Evolutionary conservation across 2,329 filamentous ascomycete species (phyloP).

Genomic region (Ramichloridium luteum): DNA sequence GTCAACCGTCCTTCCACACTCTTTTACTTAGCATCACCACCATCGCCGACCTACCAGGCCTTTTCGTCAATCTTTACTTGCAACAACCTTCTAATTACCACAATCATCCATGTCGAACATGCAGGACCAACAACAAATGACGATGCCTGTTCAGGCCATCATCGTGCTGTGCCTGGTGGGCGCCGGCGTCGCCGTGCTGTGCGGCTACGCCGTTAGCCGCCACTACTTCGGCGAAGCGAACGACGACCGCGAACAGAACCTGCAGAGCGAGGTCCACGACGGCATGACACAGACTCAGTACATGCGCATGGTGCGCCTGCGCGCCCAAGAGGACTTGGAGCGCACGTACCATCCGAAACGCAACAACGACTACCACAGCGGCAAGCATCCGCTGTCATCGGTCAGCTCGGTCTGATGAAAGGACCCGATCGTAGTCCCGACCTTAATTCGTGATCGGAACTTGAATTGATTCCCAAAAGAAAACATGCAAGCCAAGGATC

Average conservation of each 20-base stretch:
- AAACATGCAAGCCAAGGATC: too few species aligned
- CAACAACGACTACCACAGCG: neutral
- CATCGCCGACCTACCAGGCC: too few species aligned
- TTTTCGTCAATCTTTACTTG: too few species aligned
- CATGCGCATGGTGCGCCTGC: constrained; percentile 14
- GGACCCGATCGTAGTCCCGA: too few species aligned
- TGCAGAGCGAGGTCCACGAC: constrained; percentile 4
- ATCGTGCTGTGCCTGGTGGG: constrained; percentile 15
- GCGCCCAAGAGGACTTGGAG: constrained; percentile 13
- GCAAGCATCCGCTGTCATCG: neutral
- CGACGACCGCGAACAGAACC: constrained; percentile 1
- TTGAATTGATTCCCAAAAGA: too few species aligned
- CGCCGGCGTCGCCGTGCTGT: constrained; percentile 11
- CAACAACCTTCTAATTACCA: too few species aligned
- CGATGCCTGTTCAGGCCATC: constrained; percentile 4
- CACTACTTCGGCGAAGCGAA: constrained; percentile 10
- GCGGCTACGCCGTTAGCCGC: constrained; percentile 11
- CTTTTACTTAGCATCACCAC: too few species aligned
- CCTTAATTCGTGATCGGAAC: too few species aligned
- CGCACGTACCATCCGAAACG: constrained; percentile 5
- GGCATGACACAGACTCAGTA: constrained; percentile 15
- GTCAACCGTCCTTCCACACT: too few species aligned
- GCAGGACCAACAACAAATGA: neutral
- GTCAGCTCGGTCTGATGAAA: too few species aligned
- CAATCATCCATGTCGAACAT: too few species aligned